Evolutionary conservation across 2,329 filamentous ascomycete species (phyloP), one percentile per base, ranked within the genome.

Genomic region (Kalaharituber pfeilii): DNA sequence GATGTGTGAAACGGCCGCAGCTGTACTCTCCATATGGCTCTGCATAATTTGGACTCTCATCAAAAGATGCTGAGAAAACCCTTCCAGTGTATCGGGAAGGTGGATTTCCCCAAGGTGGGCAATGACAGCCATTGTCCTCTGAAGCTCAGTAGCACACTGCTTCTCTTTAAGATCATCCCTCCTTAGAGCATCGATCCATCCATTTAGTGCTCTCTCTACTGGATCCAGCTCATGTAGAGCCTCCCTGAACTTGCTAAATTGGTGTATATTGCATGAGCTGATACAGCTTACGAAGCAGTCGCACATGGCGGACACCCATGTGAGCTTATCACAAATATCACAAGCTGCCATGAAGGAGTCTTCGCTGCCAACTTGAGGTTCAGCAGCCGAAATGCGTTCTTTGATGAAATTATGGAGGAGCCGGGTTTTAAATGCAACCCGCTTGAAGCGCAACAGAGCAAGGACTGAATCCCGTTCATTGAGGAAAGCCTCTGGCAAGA

Each of bases 211-310:
- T 55, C 87, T 78, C 69, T 98, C 91, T 9, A 96, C 86, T 0
- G 88, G 86, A 66, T 94, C 86, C 51, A 96, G 73, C 67, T 96
- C 91, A 62, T 86, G 85, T 55, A 91, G 69, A 1, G 87, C 84
- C 42, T 82, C 81, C 63, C 86, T 82, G 62, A 86, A 91, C 59
- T 74, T 79, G 47, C 77, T 75, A 66, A 96, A 96, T 56, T 86
- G 78, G 49, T 85, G 80, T 1, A 84, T 73, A 2, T 83, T 81
- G 68, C 86, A 93, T 62, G 80, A 79, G 62, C 76, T 81, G 63
- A 95, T 86, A 57, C 84, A 81, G 57, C 80, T 83, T 66, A 84
- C 79, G 62, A 95, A 91, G 33, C 86, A 82, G 59, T 85, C 80
- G 64, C 86, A 93, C 75, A 91, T 86, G 44, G 79, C 77, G 9